phyloP scores from a whole-genome alignment of 2,329 filamentous ascomycete genomes.

The Clarireedia homoeocarpa region DNA sequence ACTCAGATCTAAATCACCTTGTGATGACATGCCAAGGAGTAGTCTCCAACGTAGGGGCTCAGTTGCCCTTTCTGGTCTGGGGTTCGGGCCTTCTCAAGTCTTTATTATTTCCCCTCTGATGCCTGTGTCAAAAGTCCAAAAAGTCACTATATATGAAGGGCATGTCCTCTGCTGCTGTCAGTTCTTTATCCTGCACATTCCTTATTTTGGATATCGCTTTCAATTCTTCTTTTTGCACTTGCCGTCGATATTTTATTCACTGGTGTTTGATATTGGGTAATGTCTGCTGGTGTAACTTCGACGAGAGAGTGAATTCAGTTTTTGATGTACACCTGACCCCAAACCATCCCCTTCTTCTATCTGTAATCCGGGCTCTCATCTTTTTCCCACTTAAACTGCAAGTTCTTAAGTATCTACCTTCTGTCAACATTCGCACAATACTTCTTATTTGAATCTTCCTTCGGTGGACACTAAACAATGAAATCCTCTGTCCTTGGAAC shows the following conservation, averaged over 20 bases:
- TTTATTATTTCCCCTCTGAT: not conserved
- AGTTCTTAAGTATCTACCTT: too few relatives aligned
- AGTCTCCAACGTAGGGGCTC: not conserved
- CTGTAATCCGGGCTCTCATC: too few relatives aligned
- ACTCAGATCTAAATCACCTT: not conserved
- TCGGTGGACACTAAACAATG: constrained; percentile 8
- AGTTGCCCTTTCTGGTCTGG: not conserved
- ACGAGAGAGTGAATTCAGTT: too few relatives aligned
- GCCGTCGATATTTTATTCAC: too few relatives aligned
- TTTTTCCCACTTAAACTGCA: too few relatives aligned
- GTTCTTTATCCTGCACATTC: not conserved
- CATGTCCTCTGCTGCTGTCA: not conserved
- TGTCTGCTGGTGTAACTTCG: too few relatives aligned
- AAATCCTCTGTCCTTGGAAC: constrained; percentile 9
- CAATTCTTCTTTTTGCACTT: not conserved
- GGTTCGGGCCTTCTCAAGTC: constrained; percentile 2
- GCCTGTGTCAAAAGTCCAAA: not conserved
- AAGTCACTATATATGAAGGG: not conserved
- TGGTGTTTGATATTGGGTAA: too few relatives aligned
- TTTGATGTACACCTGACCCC: too few relatives aligned
- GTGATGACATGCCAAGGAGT: constrained; percentile 8
- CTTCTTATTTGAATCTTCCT: not conserved
- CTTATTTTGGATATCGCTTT: not conserved
- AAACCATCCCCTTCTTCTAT: too few relatives aligned
- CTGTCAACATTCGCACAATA: not conserved